These are phyloP conservation scores for Lactarius pseudohatsudake DNA, from an alignment of 768 basidiomycete genomes.

Conservation along the genomic window DNA sequence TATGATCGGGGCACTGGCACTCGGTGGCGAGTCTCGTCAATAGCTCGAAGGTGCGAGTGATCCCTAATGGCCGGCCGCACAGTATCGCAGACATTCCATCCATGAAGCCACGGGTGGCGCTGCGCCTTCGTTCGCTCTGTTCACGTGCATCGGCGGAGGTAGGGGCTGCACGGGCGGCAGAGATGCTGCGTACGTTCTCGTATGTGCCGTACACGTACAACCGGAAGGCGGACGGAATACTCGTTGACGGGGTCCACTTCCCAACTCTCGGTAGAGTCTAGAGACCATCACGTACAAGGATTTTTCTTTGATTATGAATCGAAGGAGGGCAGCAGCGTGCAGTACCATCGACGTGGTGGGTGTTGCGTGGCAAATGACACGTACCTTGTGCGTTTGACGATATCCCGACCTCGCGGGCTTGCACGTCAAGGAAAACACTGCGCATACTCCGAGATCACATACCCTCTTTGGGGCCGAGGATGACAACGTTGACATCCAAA, in stretches of 20 bases:
- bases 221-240: conserved; percentile 3
- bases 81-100: neutral
- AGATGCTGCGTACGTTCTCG: conserved; percentile 5
- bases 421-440: neutral
- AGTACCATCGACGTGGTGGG: no score
- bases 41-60: neutral
- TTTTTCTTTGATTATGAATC: no score
- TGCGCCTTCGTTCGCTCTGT: neutral
- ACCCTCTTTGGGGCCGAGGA: neutral
- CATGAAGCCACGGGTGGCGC: neutral
- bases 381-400: conserved; percentile 15
- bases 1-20: neutral
- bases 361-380: neutral
- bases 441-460: neutral
- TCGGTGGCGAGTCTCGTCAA: neutral
- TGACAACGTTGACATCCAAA: neutral
- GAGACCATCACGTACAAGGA: neutral
- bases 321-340: no score
- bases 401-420: conserved; percentile 12
- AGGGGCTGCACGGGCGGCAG: neutral
- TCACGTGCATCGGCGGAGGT: neutral
- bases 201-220: neutral
- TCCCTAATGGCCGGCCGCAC: neutral
- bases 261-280: conserved; percentile 19
- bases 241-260: neutral